A percentile compares a stretch with the other conserved stretches of the same genome.
Evolutionary conservation across 305 asterid genomes (phyloP).

Genomic region (Plantago rigida): DNA sequence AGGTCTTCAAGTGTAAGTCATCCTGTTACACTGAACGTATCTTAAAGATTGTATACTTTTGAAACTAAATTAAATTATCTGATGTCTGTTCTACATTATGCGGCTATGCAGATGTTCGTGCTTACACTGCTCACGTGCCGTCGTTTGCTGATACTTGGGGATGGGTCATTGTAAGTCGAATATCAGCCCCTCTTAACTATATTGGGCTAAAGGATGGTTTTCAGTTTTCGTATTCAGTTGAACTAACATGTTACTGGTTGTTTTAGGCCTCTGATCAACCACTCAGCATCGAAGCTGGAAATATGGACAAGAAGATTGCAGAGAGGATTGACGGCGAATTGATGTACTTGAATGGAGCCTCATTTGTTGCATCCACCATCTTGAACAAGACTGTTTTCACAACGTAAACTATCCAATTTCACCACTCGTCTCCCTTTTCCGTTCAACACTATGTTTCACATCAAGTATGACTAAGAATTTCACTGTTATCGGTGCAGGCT

Average conservation of each 20-base stretch:
- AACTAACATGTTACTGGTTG: not conserved
- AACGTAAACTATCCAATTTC: constrained; percentile 37
- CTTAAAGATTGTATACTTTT: not conserved
- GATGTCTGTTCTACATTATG: not conserved
- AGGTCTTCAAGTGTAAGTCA: constrained; percentile 79
- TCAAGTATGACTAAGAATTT: not conserved
- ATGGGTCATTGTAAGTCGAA: constrained; percentile 67
- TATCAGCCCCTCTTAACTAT: not conserved
- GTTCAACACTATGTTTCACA: not conserved
- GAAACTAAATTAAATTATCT: not conserved
- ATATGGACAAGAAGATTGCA: constrained; percentile 67
- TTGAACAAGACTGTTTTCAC: constrained; percentile 74
- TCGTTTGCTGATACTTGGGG: constrained; percentile 99
- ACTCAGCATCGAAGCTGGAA: constrained; percentile 66
- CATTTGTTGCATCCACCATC: constrained; percentile 79
- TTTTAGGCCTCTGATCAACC: constrained; percentile 85
- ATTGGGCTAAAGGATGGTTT: too few species aligned
- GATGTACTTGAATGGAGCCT: constrained; percentile 71
- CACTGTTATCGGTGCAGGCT: constrained; percentile 33
- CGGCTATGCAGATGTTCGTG: constrained; percentile 59
- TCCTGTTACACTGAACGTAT: not conserved
- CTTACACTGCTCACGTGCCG: constrained; percentile 94
- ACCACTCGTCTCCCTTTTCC: too few species aligned
- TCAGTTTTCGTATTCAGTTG: not conserved
- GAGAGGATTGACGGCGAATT: constrained; percentile 83